Base-by-base conservation (phyloP, 345 rosid species). In the Boechera divaricarpa region DNA sequence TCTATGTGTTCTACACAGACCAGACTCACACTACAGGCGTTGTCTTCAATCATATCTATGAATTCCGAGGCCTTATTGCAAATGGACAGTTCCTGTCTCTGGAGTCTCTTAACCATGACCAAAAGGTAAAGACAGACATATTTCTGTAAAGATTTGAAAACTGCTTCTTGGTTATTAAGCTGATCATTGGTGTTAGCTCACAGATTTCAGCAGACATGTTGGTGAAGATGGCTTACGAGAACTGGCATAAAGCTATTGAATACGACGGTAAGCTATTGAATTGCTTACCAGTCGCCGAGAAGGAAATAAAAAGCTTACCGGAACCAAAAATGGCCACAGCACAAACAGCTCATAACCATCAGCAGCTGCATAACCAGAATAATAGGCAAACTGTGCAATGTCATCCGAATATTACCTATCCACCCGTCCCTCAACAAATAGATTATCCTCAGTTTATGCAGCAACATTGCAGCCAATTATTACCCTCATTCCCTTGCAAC, bases 191-290 rank as follows among this genome's bases (percentile, higher is more conserved):
- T 39, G 44, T 39, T 39, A 10, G 13, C 44, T 39, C 44, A 39
- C 89, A 95, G 99, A 73, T 92, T 36, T 86, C 82, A 26, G 99
- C 91, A 49, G 98, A 95, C 81, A 84, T 90, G 42, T 76, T 88
- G 81, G 89, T 95, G 84, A 95, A 90, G 81, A 80, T 74, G 65
- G 98, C 99, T 49, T 91, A 92, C 51, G 98, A 92, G 58, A 88
- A 90, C 71, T 95, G 98, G 99, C 92, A 87, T 81, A 89, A 83
- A 78, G 97, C 90, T 1, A 60, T 89, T 26, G 96, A 92, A 76
- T 95, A 90, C 51, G 94, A 92, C 26, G 90, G 93, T 10, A 89
- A 90, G 78, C 83, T 87, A 64, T 82, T 94, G 45, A 91, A 80
- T 75, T 81, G 90, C 62, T 74, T 89, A 33, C 64, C 86, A 44